A percentile compares a stretch with the other conserved stretches of the same genome.
These are phyloP conservation scores for Choricystis sp. DNA, from an alignment of 139 green algal genomes.

Conservation along the genomic window DNA sequence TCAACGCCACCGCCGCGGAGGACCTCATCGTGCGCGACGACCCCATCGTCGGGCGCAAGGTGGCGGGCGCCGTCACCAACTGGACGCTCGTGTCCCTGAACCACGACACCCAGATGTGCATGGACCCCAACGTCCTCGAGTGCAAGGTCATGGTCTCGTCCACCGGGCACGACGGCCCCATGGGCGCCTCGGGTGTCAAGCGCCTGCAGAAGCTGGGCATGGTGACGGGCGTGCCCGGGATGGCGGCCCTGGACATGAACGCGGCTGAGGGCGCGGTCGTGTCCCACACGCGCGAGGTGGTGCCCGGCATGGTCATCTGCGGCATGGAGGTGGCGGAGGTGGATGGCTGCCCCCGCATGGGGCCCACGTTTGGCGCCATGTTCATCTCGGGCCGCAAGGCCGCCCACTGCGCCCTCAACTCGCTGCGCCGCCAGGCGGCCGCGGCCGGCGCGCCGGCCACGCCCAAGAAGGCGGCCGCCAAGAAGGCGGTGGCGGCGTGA, in stretches of 20 bases:
- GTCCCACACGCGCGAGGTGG: slow-evolving; percentile 62
- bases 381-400: slow-evolving; percentile 83
- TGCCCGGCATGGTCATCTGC: slow-evolving; percentile 86
- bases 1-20: slow-evolving; percentile 78
- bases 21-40: slow-evolving; percentile 50
- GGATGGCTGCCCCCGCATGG: slow-evolving; percentile 74
- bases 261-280: slow-evolving; percentile 74
- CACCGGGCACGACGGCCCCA: slow-evolving; percentile 89
- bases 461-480: not conserved
- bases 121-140: slow-evolving; percentile 87
- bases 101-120: slow-evolving; percentile 93
- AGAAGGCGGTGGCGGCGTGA: not conserved
- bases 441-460: too few species aligned
- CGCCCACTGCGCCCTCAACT: slow-evolving; percentile 72
- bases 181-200: slow-evolving; percentile 82
- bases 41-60: slow-evolving; percentile 20
- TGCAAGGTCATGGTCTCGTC: slow-evolving; percentile 80
- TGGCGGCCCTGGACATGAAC: slow-evolving; percentile 97
- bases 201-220: slow-evolving; percentile 75
- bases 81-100: slow-evolving; percentile 92
- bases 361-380: slow-evolving; percentile 94
- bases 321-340: slow-evolving; percentile 83
- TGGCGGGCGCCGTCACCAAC: slow-evolving; percentile 91
- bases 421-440: slow-evolving; percentile 19
- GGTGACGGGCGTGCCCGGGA: slow-evolving; percentile 61